These are phyloP conservation scores for Toxicodendron radicans DNA, from an alignment of 345 rosid species.

Conservation along the genomic window DNA sequence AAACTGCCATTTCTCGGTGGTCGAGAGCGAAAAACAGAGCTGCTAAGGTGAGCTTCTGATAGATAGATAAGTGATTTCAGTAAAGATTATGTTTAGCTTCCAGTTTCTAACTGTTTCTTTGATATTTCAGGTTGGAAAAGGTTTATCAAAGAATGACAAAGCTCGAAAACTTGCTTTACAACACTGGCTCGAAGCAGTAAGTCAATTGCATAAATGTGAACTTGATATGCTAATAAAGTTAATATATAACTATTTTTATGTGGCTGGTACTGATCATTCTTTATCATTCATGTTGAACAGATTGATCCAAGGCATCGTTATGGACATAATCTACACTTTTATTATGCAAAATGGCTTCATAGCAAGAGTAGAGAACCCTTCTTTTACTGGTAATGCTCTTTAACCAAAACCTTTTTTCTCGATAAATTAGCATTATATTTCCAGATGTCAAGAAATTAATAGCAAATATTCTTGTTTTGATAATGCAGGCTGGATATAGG, in stretches of 20 bases:
- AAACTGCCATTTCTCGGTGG: constrained; percentile 95
- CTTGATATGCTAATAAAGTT: neutral
- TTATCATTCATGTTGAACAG: constrained; percentile 36
- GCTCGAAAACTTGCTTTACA: constrained; percentile 82
- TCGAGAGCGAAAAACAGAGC: constrained; percentile 93
- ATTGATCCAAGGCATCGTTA: constrained; percentile 95
- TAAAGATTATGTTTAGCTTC: neutral
- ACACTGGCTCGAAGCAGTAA: constrained; percentile 99
- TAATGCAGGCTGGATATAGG: constrained; percentile 89
- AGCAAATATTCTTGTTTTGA: constrained; percentile 9
- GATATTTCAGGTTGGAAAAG: constrained; percentile 73
- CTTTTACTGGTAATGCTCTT: constrained; percentile 82
- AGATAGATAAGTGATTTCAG: neutral
- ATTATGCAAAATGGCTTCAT: constrained; percentile 74
- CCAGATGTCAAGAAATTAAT: constrained; percentile 18
- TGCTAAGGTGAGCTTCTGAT: constrained; percentile 49
- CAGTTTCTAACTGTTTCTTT: neutral
- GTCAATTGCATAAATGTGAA: constrained; percentile 25
- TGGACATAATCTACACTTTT: constrained; percentile 88
- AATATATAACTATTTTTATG: neutral
- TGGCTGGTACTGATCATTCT: constrained; percentile 21
- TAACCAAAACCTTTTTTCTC: constrained; percentile 2
- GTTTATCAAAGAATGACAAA: constrained; percentile 80
- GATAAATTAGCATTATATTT: constrained; percentile 6
- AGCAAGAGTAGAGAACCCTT: constrained; percentile 93